phyloP scores from a whole-genome alignment of 2,329 filamentous ascomycete species.

The Colletotrichum gigasporum region DNA sequence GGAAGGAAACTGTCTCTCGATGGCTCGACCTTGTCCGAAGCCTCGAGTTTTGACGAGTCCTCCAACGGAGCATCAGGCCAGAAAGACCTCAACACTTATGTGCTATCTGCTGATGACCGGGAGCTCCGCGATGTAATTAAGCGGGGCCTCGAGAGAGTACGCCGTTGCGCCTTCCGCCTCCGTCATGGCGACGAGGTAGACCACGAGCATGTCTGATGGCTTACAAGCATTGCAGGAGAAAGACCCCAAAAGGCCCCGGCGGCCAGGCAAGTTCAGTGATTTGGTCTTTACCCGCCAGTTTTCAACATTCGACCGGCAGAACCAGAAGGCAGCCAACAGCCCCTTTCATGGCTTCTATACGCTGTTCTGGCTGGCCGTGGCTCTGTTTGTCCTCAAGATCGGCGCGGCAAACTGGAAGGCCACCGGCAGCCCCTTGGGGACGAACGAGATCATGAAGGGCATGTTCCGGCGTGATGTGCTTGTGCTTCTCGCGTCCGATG shows the following conservation, averaged over 20 bases:
- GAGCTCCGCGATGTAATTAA: constrained; percentile 25
- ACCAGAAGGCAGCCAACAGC: constrained; percentile 69
- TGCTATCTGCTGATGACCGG: constrained; percentile 42
- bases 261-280: constrained; percentile 48
- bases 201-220: not conserved
- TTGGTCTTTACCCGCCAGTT: constrained; percentile 79
- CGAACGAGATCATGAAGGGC: constrained; percentile 75
- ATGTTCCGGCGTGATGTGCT: constrained; percentile 69
- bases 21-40: constrained; percentile 22
- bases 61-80: not conserved
- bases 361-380: constrained; percentile 79
- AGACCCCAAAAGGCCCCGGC: constrained; percentile 16
- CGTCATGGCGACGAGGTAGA: not conserved
- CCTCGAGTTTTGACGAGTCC: constrained; percentile 28
- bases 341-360: constrained; percentile 84
- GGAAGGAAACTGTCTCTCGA: constrained; percentile 16
- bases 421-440: constrained; percentile 75
- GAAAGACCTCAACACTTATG: constrained; percentile 31
- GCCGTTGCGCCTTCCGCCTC: not conserved
- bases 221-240: constrained; percentile 10
- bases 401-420: constrained; percentile 73
- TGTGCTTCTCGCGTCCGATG: constrained; percentile 70
- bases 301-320: constrained; percentile 79
- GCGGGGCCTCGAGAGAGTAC: constrained; percentile 27
- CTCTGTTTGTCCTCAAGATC: constrained; percentile 72